phyloP scores from a whole-genome alignment of 768 basidiomycete species.

The Termitomyces sp. region DNA sequence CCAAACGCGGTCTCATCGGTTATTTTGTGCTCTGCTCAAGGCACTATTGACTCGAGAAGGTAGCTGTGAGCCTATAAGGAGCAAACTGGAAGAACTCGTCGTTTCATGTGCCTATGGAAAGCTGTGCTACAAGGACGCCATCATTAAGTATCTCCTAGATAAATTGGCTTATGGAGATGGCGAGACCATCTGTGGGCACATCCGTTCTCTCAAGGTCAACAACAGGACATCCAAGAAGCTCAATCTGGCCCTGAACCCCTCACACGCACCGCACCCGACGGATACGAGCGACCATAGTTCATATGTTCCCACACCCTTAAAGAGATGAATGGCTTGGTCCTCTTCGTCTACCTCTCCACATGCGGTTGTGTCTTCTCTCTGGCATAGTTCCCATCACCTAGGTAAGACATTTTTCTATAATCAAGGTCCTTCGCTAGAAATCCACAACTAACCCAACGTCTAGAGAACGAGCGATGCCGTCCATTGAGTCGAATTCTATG shows the following conservation, averaged over 20 bases:
- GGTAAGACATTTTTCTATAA: too few relatives aligned
- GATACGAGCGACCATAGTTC: slow-evolving; percentile 57
- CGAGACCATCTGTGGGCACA: slow-evolving; percentile 73
- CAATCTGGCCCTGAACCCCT: slow-evolving; percentile 68
- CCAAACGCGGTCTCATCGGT: slow-evolving; percentile 82
- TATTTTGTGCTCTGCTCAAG: slow-evolving; percentile 94
- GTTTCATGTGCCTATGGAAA: slow-evolving; percentile 92
- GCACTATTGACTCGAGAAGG: slow-evolving; percentile 27
- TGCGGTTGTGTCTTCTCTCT: slow-evolving; percentile 94
- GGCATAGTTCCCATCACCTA: slow-evolving; percentile 60
- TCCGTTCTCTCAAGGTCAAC: slow-evolving; percentile 56
- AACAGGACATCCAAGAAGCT: slow-evolving; percentile 83
- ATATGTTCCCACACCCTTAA: slow-evolving; percentile 89
- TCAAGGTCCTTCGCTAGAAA: background rate
- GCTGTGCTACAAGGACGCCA: slow-evolving; percentile 92
- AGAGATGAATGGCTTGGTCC: slow-evolving; percentile 89
- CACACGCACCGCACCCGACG: slow-evolving; percentile 32
- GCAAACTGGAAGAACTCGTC: slow-evolving; percentile 80
- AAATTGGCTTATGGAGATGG: slow-evolving; percentile 85
- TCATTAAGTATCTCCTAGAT: slow-evolving; percentile 88
- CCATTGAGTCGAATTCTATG: slow-evolving; percentile 50
- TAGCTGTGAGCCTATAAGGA: slow-evolving; percentile 21
- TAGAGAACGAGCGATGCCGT: background rate
- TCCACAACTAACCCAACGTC: background rate
- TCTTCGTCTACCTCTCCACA: slow-evolving; percentile 80